Evolutionary conservation across 805 yeast species (phyloP), one percentile per base, ranked within the genome.

Genomic region (Barnettozyma botsteinii): DNA sequence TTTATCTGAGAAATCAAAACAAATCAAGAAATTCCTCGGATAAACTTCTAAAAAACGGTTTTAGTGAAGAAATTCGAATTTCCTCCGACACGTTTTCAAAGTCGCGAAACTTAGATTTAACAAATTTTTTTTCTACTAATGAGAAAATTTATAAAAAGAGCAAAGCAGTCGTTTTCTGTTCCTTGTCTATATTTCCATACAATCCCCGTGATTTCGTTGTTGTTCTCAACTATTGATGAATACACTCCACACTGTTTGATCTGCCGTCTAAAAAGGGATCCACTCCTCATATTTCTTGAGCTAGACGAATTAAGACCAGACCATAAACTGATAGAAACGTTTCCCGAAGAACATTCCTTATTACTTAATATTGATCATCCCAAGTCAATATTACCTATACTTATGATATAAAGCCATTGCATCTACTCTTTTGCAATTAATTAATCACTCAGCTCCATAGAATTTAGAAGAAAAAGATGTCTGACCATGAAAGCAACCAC

Each of bases 401-500:
- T 10, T 24, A 24, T 24, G 26, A 24, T 13, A 24, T 21, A 21
- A 6, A n/a, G n/a, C n/a, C n/a, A n/a, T n/a, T n/a, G n/a, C n/a
- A n/a, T n/a, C n/a, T n/a, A n/a, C 9, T 21, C 23, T 21, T 21
- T 21, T 21, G 23, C 23, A 21, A 6, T 21, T 21, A 17, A 17
- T 20, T 12, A 31, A 19, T 23, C 22, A 21, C 19, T n/a, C 6
- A 29, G 13, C 8, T 11, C 18, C 17, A 18, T 17, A 33, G n/a
- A 21, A 35, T 18, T 18, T 23, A 25, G 13, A 28, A 26, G 17
- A 31, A 24, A 18, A 28, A 28, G 11, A 55, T 55, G 60, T 55
- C 60, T 20, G 60, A 55, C 44, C 52, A 46, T 40, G 60, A 55
- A 35, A 52, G 57, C 37, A 41, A 36, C 37, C 45, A 42, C 25